Percentiles rank a stretch among this genome's conserved stretches.
Conservation (phyloP, 139 green algal genomes). For the Microglena sp. region DNA sequence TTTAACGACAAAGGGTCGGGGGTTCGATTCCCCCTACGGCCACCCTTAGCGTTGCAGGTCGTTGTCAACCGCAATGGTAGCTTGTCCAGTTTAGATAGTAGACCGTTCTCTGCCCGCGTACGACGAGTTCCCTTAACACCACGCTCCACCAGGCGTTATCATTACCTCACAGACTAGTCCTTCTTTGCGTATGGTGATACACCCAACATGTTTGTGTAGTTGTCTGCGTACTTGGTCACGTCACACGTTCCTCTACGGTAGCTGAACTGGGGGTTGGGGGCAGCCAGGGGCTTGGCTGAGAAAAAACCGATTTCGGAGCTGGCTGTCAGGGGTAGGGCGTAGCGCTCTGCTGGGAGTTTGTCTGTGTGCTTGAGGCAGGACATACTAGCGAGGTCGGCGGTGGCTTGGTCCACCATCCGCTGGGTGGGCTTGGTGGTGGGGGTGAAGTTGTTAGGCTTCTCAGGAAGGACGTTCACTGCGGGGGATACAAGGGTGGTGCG, state of each 20-base stretch:
- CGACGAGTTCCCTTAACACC: no score
- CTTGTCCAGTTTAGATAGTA: no score
- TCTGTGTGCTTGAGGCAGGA: constrained; percentile 34
- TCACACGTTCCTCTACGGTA: constrained; percentile 39
- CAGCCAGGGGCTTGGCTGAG: constrained; percentile 8
- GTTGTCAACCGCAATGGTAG: no score
- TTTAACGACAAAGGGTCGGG: no score
- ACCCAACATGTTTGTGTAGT: neutral
- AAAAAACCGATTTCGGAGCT: constrained; percentile 56
- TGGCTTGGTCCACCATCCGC: constrained; percentile 13
- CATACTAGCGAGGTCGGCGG: constrained; percentile 10
- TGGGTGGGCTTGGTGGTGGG: constrained; percentile 30
- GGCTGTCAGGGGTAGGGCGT: constrained; percentile 37
- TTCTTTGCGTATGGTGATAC: neutral
- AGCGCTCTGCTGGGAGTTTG: constrained; percentile 27
- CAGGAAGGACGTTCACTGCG: constrained; percentile 49
- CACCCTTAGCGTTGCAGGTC: no score
- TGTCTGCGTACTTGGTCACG: constrained; percentile 17
- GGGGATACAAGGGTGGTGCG: no score
- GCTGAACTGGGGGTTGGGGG: constrained; percentile 40
- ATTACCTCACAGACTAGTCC: neutral
- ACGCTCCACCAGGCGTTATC: no score
- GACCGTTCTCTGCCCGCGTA: no score
- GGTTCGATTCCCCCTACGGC: no score
- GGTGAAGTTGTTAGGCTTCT: constrained; percentile 48